Conservation (phyloP, 768 basidiomycete genomes). For the Tephrocybe sp. region DNA sequence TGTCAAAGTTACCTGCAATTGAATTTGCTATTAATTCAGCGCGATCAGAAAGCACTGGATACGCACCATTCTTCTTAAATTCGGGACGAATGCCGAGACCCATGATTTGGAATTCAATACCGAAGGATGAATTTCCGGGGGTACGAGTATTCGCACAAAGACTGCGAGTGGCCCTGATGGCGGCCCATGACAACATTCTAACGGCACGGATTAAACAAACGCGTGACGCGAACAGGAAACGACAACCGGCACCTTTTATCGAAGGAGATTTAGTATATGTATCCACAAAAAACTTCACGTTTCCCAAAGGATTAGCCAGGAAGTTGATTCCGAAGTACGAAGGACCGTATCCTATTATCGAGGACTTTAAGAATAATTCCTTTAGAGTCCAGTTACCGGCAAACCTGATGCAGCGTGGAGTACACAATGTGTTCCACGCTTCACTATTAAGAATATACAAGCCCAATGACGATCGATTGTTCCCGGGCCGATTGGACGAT, state of each 20-base stretch:
- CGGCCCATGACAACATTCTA: background rate
- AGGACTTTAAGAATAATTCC: background rate
- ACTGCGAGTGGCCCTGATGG: background rate
- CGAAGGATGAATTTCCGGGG: background rate
- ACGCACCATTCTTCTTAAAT: background rate
- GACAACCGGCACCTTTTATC: background rate
- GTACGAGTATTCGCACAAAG: background rate
- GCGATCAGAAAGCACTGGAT: background rate
- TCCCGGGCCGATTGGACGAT: background rate
- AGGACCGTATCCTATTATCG: background rate
- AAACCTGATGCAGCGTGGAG: conserved; percentile 17
- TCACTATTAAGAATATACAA: conserved; percentile 24
- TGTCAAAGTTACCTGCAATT: background rate
- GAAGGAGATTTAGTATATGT: background rate
- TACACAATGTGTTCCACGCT: conserved; percentile 15
- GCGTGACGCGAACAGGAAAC: background rate
- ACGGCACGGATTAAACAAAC: background rate
- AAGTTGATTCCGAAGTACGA: background rate
- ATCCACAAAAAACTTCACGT: background rate
- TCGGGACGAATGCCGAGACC: conserved; percentile 1
- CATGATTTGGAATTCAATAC: conserved; percentile 15
- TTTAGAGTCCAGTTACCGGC: conserved; percentile 4
- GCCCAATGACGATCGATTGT: conserved; percentile 21
- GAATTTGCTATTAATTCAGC: background rate
- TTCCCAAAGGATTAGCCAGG: background rate